phyloP scores from a whole-genome alignment of 495 filamentous ascomycete species.

The Xylaria grammica region DNA sequence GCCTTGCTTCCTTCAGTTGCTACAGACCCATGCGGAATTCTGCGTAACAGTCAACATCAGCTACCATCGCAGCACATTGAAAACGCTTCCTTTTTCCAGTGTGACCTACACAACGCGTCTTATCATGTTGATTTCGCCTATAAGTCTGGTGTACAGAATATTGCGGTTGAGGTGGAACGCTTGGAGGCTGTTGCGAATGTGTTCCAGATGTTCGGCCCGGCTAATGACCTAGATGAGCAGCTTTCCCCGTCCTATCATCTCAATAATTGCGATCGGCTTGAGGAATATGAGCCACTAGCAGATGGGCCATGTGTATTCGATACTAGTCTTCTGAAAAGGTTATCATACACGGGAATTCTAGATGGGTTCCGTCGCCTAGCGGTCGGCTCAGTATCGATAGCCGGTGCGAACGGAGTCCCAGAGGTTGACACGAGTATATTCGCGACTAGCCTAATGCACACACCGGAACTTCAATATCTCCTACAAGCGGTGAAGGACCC shows the following conservation, averaged over 20 bases:
- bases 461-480: background rate
- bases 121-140: background rate
- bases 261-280: background rate
- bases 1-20: background rate
- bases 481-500: background rate
- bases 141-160: constrained; percentile 2
- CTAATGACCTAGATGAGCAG: background rate
- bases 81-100: background rate
- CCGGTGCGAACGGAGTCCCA: background rate
- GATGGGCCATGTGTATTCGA: background rate
- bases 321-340: background rate
- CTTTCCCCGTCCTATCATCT: background rate
- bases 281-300: background rate
- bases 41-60: too few species aligned
- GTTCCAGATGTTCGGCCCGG: background rate
- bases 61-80: background rate
- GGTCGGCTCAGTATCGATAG: background rate
- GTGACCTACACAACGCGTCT: constrained; percentile 1
- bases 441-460: background rate
- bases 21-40: too few species aligned
- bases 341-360: background rate
- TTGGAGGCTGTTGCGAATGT: background rate
- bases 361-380: background rate
- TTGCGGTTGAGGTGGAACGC: background rate
- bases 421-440: background rate